Evolutionary conservation across 352 stramenopile species (phyloP).

Genomic region (Phytophthora pluvialis): DNA sequence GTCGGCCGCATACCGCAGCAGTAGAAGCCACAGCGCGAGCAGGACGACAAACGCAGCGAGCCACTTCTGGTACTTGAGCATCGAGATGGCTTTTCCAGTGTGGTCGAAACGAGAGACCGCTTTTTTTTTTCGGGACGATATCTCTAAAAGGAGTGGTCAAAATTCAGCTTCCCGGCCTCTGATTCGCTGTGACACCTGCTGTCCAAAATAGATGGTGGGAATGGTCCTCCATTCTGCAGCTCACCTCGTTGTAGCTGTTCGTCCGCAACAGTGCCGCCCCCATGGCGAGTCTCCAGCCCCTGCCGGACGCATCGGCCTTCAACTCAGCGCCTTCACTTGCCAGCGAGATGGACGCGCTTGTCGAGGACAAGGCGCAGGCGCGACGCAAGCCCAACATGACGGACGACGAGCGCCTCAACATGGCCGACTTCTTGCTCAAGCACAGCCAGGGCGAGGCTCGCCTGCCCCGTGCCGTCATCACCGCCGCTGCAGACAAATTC

Average conservation of each 20-base stretch:
- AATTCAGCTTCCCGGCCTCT: neutral
- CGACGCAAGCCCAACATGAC: conserved; percentile 46
- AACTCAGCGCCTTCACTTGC: conserved; percentile 9
- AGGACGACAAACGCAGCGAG: conserved; percentile 52
- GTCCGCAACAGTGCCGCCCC: too few relatives aligned
- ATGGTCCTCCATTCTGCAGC: neutral
- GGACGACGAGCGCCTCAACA: conserved; percentile 41
- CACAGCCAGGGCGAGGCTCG: conserved; percentile 36
- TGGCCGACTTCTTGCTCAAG: conserved; percentile 49
- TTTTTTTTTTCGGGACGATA: conserved; percentile 6
- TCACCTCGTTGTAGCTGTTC: neutral
- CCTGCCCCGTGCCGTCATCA: conserved; percentile 42
- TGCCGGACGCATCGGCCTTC: neutral
- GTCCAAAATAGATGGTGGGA: conserved; percentile 30
- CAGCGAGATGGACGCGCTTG: neutral
- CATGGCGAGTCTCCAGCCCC: conserved; percentile 2
- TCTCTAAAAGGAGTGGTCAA: conserved; percentile 5
- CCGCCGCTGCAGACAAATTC: conserved; percentile 42
- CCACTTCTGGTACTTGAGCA: conserved; percentile 88
- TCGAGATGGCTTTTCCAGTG: conserved; percentile 28
- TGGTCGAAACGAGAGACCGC: neutral
- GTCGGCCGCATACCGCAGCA: conserved; percentile 50
- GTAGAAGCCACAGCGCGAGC: conserved; percentile 59
- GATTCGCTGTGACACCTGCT: conserved; percentile 22
- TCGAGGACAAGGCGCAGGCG: conserved; percentile 3